These are phyloP conservation scores for Dioscorea alata DNA, from an alignment of 106 monocot genomes.

Conservation along the genomic window DNA sequence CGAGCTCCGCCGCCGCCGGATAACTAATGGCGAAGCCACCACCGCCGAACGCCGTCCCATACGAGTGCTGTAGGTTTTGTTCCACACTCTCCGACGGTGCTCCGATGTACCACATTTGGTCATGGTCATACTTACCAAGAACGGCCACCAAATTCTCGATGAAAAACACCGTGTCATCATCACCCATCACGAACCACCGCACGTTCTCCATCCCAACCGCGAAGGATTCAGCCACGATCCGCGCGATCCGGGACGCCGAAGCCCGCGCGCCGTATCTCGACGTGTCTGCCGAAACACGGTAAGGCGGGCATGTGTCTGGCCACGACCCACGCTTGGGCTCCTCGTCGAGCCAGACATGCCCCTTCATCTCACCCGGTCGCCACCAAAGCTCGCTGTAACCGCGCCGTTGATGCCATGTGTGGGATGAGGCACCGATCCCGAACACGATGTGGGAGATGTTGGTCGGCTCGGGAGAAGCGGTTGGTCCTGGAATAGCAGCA, in stretches of 20 bases:
- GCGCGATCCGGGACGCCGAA: conserved; percentile 57
- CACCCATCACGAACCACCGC: conserved; percentile 91
- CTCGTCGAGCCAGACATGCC: conserved; percentile 66
- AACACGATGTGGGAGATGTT: conserved; percentile 68
- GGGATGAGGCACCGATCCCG: conserved; percentile 56
- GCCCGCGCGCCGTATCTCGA: conserved; percentile 39
- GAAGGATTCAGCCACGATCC: conserved; percentile 49
- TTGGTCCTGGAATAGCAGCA: neutral
- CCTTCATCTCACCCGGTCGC: conserved; percentile 36
- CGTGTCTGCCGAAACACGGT: conserved; percentile 35
- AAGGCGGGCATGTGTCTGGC: conserved; percentile 44
- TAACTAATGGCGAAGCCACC: conserved; percentile 79
- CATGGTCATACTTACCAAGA: conserved; percentile 71
- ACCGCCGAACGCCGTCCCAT: conserved; percentile 84
- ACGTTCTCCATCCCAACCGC: conserved; percentile 8
- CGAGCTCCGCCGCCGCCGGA: conserved; percentile 49
- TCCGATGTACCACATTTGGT: conserved; percentile 69
- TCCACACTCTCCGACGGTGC: conserved; percentile 81
- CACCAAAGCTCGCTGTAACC: conserved; percentile 77
- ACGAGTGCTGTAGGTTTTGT: conserved; percentile 71
- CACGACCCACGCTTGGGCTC: conserved; percentile 16
- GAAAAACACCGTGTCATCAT: conserved; percentile 95
- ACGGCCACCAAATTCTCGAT: conserved; percentile 61
- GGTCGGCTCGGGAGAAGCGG: conserved; percentile 16
- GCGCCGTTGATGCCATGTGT: conserved; percentile 47